Conservation (phyloP, 495 filamentous ascomycete genomes). For the Bacidia gigantensis region DNA sequence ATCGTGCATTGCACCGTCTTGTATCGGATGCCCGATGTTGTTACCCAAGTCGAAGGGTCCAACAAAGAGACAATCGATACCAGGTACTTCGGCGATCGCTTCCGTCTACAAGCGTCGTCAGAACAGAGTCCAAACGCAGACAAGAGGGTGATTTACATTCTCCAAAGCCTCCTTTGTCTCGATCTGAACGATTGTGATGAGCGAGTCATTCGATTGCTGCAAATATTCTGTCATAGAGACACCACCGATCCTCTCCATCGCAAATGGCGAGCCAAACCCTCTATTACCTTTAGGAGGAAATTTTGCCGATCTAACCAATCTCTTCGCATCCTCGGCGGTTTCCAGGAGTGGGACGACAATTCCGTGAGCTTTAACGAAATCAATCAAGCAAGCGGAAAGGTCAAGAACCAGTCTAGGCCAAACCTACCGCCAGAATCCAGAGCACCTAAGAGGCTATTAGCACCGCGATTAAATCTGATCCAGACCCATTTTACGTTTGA, state of each 20-base stretch:
- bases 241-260: constrained; percentile 45
- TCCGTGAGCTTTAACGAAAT: constrained; percentile 19
- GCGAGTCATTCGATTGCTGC: constrained; percentile 54
- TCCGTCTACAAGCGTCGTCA: constrained; percentile 29
- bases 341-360: constrained; percentile 52
- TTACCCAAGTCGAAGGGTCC: constrained; percentile 67
- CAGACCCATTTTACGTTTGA: constrained; percentile 41
- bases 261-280: constrained; percentile 51
- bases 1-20: constrained; percentile 44
- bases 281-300: constrained; percentile 47
- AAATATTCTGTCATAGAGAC: constrained; percentile 50
- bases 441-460: constrained; percentile 33
- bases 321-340: constrained; percentile 47
- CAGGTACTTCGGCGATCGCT: constrained; percentile 55
- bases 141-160: constrained; percentile 21
- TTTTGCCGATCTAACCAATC: constrained; percentile 45
- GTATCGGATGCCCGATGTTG: constrained; percentile 59
- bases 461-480: background rate
- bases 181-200: constrained; percentile 69
- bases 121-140: constrained; percentile 1
- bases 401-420: background rate
- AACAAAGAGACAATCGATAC: constrained; percentile 63
- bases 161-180: constrained; percentile 65
- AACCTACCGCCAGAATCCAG: constrained; percentile 52
- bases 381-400: background rate